Evolutionary conservation across 345 rosid species (phyloP).

Genomic region (Carallia brachiata): DNA sequence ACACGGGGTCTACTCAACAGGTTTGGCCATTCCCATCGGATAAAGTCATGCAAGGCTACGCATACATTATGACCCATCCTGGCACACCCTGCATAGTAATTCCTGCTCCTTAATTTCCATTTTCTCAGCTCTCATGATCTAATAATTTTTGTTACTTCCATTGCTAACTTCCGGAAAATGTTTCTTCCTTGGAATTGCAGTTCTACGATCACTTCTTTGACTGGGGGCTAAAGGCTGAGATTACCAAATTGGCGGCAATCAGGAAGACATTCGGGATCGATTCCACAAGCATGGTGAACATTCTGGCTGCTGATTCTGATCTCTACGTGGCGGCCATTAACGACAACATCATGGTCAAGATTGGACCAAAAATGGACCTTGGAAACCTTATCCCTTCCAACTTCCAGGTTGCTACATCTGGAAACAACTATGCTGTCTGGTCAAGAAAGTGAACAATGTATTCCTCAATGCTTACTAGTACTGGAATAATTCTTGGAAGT

Average conservation of each 20-base stretch:
- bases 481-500: background rate
- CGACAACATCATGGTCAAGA: conserved; percentile 66
- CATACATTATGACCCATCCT: conserved; percentile 83
- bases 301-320: conserved; percentile 59
- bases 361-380: conserved; percentile 66
- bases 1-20: conserved; percentile 61
- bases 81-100: conserved; percentile 73
- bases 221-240: conserved; percentile 58
- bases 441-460: conserved; percentile 26
- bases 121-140: no score
- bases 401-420: conserved; percentile 55
- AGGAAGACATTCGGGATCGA: conserved; percentile 48
- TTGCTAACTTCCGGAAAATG: no score
- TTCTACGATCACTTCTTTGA: conserved; percentile 81
- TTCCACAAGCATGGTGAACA: conserved; percentile 44
- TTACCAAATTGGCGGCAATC: conserved; percentile 42
- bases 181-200: conserved; percentile 30
- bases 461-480: background rate
- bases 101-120: conserved; percentile 1
- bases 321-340: conserved; percentile 66
- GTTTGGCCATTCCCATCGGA: conserved; percentile 74
- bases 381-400: conserved; percentile 63
- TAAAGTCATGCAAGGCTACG: conserved; percentile 83
- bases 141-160: no score
- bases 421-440: conserved; percentile 60